Evolutionary conservation across 805 yeast genomes (phyloP), one percentile per base, ranked within the genome.

Genomic region (Dipodascus geniculatus): DNA sequence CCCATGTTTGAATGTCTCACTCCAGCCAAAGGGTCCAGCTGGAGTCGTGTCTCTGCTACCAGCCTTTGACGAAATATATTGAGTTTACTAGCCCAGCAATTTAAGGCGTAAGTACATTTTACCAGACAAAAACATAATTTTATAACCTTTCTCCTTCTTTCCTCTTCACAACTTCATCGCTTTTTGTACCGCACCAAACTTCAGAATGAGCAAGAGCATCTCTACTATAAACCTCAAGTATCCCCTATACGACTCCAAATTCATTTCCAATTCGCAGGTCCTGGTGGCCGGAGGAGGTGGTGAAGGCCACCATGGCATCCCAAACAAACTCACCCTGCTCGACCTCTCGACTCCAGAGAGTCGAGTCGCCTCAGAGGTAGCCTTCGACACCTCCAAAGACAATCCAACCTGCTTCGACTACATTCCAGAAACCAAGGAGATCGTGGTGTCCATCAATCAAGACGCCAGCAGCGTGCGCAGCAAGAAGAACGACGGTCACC

Each of bases 271-370:
- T 6, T 38, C 44, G 44, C 44, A 38, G 20, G 44, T 17, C 20
- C 14, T 38, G 44, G 44, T 38, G 17, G 44, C 14, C 20, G 44
- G 44, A 11, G 44, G 44, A 38, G 44, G 44, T 11, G 44, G 44
- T 38, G 44, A 38, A 38, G 44, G 44, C 20, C 17, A 38, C 44
- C 44, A 38, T 17, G 44, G 44, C 44, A 38, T 38, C 19, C 44
- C 44, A 14, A 38, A 38, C 20, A 38, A 38, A 16, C 20, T 38
- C 20, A 38, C 44, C 8, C 44, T 38, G 6, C 6, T 38, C 6
- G 44, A 38, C 20, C 20, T 17, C 14, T 28, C 35, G 14, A n/a
- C 44, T 17, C 8, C 44, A 6, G 44, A 17, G 8, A 14, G 14
- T n/a, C 20, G 4, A 17, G 20, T 38, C 20, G 19, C 4, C 6